Evolutionary conservation across 805 yeast species (phyloP), one percentile per base, ranked within the genome.

Genomic region (Zygotorulaspora sp.): DNA sequence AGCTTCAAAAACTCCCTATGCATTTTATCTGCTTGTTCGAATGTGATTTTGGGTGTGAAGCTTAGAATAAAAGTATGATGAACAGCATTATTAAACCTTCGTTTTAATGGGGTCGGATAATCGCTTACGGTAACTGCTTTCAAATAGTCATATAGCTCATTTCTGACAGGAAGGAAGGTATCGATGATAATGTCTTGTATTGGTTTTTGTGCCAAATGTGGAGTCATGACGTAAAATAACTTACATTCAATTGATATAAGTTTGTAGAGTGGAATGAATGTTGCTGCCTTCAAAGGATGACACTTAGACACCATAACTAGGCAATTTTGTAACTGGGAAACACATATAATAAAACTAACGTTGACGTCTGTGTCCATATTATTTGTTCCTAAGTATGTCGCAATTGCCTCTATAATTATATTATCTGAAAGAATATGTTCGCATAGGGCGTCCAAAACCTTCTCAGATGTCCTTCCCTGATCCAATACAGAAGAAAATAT

Each of bases 241-340:
- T 45, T 48, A 29, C 44, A 36, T 8, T 41, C 41, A 5, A 41
- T 34, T 13, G 43, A 32, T 12, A 39, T 41, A 1, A 47, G 27
- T 17, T 32, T 31, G 12, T 42, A 28, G 3, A 38, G 28, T 10
- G 52, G 39, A 5, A 50, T 34, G 10, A 42, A 13, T 7, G 32
- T 26, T 9, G 43, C 49, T 14, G 52, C 41, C 10, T 35, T 41
- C 10, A 38, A 28, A n/a, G 49, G 46, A n/a, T 35, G 35, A 20
- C 11, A 29, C 15, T 37, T 32, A 11, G 36, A 35, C 14, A 44
- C 35, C 10, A 32, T 35, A 5, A 27, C 32, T 11, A 41, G 25
- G n/a, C 45, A 41, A 13, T 38, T 19, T 14, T 41, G 29, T 10
- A 35, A 23, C 7, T 33, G 40, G 8, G 36, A 30, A 11, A 44